These are phyloP conservation scores for Curvularia lunata DNA, from an alignment of 2,329 filamentous ascomycete species.

Conservation along the genomic window DNA sequence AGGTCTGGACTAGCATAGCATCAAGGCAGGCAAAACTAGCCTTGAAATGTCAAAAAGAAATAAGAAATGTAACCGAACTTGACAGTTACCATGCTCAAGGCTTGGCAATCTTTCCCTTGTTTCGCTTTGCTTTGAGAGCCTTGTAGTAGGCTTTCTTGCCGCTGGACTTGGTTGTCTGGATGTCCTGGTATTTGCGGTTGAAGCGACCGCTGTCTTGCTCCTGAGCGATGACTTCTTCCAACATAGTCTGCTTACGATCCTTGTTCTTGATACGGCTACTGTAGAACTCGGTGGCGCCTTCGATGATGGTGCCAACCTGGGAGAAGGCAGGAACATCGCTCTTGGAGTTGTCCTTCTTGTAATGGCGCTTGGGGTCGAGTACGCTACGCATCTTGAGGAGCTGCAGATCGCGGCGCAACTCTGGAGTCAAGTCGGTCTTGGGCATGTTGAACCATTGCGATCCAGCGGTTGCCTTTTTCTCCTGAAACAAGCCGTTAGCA, in stretches of 20 bases:
- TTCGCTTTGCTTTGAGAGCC: constrained; percentile 67
- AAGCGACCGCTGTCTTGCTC: constrained; percentile 74
- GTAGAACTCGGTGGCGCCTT: constrained; percentile 87
- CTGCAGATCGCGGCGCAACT: constrained; percentile 88
- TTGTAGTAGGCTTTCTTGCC: constrained; percentile 93
- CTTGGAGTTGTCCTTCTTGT: constrained; percentile 83
- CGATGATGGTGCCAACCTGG: constrained; percentile 85
- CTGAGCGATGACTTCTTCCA: constrained; percentile 79
- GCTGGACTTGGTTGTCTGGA: constrained; percentile 81
- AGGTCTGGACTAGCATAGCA: background rate
- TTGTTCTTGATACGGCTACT: constrained; percentile 81
- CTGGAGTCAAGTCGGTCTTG: constrained; percentile 79
- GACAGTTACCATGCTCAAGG: constrained; percentile 34
- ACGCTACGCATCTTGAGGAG: constrained; percentile 87
- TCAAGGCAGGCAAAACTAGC: constrained; percentile 1
- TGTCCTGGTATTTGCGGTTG: constrained; percentile 84
- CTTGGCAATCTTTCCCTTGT: constrained; percentile 50
- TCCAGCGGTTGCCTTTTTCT: constrained; percentile 73
- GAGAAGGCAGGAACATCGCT: constrained; percentile 79
- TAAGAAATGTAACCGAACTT: background rate
- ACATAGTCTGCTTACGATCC: constrained; percentile 83
- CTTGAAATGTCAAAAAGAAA: background rate
- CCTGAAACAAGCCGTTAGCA: constrained; percentile 48
- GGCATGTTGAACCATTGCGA: constrained; percentile 87
- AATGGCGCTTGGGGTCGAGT: constrained; percentile 86